Evolutionary conservation across 352 stramenopile genomes (phyloP).

Genomic region (Blastocystis sp.): DNA sequence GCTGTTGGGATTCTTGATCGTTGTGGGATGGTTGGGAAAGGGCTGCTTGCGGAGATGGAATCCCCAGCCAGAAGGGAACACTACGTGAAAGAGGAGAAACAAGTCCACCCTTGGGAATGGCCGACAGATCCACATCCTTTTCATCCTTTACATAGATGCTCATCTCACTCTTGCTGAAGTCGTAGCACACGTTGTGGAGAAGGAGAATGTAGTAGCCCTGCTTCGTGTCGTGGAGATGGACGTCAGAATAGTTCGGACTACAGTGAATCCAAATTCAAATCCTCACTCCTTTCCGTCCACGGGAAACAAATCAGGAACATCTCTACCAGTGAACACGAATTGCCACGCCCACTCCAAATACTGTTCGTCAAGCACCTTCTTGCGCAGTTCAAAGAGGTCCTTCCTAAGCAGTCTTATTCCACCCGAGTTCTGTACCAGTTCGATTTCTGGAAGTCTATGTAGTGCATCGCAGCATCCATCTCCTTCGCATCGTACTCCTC

Average conservation of each 20-base stretch:
- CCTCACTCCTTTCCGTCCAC: neutral
- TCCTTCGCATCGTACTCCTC: neutral
- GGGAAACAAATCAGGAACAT: neutral
- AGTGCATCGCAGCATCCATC: slow-evolving; percentile 45
- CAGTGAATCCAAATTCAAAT: neutral
- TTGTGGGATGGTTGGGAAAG: neutral
- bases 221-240: slow-evolving; percentile 17
- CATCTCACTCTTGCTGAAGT: slow-evolving; percentile 14
- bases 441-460: slow-evolving; percentile 35
- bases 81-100: neutral
- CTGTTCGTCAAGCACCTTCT: neutral
- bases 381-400: slow-evolving; percentile 29
- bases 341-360: slow-evolving; percentile 6
- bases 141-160: slow-evolving; percentile 30
- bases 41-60: neutral
- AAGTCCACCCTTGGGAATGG: slow-evolving; percentile 6
- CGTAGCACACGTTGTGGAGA: slow-evolving; percentile 37
- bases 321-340: neutral
- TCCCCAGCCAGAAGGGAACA: neutral
- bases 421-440: neutral
- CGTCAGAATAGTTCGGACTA: slow-evolving; percentile 9
- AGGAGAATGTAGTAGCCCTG: slow-evolving; percentile 48
- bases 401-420: neutral
- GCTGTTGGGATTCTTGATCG: slow-evolving; percentile 6
- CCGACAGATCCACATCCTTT: neutral